Evolutionary conservation across 78 protist species (phyloP), one percentile per base, ranked within the genome.

Genomic region (Chrysochromulina parva): DNA sequence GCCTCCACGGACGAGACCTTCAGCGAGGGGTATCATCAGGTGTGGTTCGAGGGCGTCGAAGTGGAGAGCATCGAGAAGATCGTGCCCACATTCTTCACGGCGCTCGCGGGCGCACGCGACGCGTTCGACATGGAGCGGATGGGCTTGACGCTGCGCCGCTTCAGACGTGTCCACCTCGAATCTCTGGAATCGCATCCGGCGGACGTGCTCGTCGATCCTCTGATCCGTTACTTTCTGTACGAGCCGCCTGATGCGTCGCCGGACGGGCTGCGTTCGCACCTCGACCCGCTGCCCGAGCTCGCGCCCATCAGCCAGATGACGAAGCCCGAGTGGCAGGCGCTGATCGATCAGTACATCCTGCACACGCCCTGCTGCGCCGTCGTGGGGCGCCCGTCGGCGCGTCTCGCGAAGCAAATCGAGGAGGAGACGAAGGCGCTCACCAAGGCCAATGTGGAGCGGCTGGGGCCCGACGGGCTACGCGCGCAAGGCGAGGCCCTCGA

Each of bases 21-120:
- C 57, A 13, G 11, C 28, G 82, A 74, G 82, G 82, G 82, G 14
- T 74, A 74, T 13, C 82, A 74, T 24, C 82, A 74, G 82, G 55
- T 74, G 4, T 74, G 82, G 82, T 48, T 74, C 26, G 13, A 5
- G 3, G 82, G 48, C 28, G 82, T 19, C 5, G 55, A 28, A 38
- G 53, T 10, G 28, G 82, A 28, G n/a, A 74, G 17, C n/a, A 74
- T 74, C 9, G 82, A 74, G 13, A 2, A 74, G 82, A 3, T 48
- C 22, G 50, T 10, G 54, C 53, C 82, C 20, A 1, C 20, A 13
- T 48, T 74, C 55, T 74, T 74, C 58, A 22, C 1, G 57, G 55
- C 3, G 26, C 6, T 48, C 26, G 5, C 14, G 57, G 55, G 4
- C 14, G 82, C 55, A 4, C 13, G 11, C 11, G 50, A 67, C 50